A percentile compares a stretch with the other conserved stretches of the same genome.
phyloP scores from a whole-genome alignment of 768 basidiomycete genomes.

The Scleroderma bovista region DNA sequence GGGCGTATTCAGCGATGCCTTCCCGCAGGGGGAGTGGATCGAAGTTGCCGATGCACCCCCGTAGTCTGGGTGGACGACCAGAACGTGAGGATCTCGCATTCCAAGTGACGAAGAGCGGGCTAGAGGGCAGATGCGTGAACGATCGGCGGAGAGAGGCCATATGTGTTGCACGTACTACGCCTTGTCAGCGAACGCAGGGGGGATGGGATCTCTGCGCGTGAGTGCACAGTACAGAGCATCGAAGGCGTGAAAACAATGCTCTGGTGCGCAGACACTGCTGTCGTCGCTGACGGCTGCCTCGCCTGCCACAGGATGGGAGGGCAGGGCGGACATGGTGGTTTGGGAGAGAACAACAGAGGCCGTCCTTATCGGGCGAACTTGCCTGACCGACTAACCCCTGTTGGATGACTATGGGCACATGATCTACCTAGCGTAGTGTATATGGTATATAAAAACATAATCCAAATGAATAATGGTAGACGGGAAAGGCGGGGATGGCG shows the following conservation, averaged over 20 bases:
- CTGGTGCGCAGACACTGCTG: conserved; percentile 51
- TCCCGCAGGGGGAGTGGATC: conserved; percentile 65
- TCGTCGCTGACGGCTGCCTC: conserved; percentile 32
- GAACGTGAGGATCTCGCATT: conserved; percentile 63
- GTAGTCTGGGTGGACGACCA: conserved; percentile 56
- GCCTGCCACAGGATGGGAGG: conserved; percentile 43
- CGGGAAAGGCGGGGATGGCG: conserved; percentile 11
- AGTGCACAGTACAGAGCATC: conserved; percentile 78
- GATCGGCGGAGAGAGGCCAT: neutral
- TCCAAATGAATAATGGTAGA: conserved; percentile 29
- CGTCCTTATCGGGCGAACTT: conserved; percentile 25
- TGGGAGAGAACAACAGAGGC: too few relatives aligned
- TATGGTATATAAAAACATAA: conserved; percentile 37
- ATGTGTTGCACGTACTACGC: conserved; percentile 60
- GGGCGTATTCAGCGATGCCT: conserved; percentile 85
- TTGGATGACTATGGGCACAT: conserved; percentile 30
- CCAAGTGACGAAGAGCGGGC: conserved; percentile 96
- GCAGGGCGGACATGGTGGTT: conserved; percentile 50
- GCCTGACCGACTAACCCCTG: neutral
- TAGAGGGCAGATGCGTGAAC: conserved; percentile 12
- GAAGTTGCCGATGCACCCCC: conserved; percentile 97
- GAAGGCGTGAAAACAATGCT: conserved; percentile 81
- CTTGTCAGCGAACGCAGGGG: conserved; percentile 62
- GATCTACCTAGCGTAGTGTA: conserved; percentile 33
- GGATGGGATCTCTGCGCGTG: conserved; percentile 44